Evolutionary conservation across 805 yeast genomes (phyloP), one percentile per base, ranked within the genome.

Genomic region (Monosporozyma yasuniensis): DNA sequence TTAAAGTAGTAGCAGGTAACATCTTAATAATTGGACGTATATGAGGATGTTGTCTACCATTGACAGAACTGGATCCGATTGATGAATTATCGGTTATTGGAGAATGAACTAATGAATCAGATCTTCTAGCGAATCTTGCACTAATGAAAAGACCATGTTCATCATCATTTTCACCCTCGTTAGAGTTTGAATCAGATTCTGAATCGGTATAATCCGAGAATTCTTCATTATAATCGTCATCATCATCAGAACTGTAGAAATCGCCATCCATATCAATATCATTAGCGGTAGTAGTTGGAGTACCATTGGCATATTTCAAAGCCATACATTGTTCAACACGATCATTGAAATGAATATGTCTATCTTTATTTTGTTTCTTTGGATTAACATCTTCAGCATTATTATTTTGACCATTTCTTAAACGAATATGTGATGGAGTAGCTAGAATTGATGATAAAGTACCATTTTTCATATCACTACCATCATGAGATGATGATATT

Each of bases 251-350:
- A 43, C 43, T 46, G 18, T 46, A 43, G 7, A 34, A 37, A 1
- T 35, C 44, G 23, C 19, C 43, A 16, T 25, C 44, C 12, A 25
- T 34, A 28, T 42, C 42, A 14, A 28, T 11, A 23, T 42, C 44
- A 42, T 49, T 44, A n/a, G 60, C 61, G 47, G 63, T 60, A 42
- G 61, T 62, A 42, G 69, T 71, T n/a, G 71, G 73, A 41, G 69
- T 46, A 32, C 50, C 50, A 32, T 52, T 46, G 2, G 52, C 50
- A 54, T 58, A 34, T 60, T 68, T 45, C 76, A 90, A 64, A 0
- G 96, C 90, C 54, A 87, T 81, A 67, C 99, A 93, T 67, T 93
- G 99, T 65, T 88, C 90, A 30, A 93, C 99, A 48, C 89, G 80
- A 63, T 88, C 95, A 65, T 84, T 93, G 70, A 93, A 93, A 67